Base-by-base conservation (phyloP, 2,329 filamentous ascomycete genomes). In the Aspergillus sp. region DNA sequence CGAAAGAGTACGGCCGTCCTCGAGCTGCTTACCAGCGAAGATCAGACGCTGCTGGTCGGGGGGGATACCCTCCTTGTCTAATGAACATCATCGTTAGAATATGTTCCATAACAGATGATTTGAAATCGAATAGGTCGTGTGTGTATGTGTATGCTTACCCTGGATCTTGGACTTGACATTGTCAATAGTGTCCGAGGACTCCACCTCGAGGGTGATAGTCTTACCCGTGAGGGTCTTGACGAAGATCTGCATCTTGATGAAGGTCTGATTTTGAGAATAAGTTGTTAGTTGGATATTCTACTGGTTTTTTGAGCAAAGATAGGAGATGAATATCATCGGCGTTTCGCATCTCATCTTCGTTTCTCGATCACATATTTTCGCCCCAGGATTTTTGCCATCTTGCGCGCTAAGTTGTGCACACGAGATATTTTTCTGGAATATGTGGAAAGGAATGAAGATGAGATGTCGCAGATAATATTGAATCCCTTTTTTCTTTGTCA, bases 151-250 rank as follows among this genome's bases (percentile, higher is more conserved):
- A 38, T 21, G 67, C 82, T 58, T 79, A 88, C 86, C 85, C 80
- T 89, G 87, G 74, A 89, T 89, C 89, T 99, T 98, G 86, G 91
- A 92, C 90, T 98, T 98, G 86, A 99, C 95, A 90, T 98, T 98
- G 89, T 98, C 95, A 84, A 99, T 98, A 79, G 94, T 98, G 85
- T 99, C 95, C 79, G 90, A 94, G 76, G 92, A 97, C 90, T 98
- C 95, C 85, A 98, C 95, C 92, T 99, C 95, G 77, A 99, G 93
- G 90, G 95, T 98, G 90, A 98, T 98, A 80, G 95, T 98, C 91
- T 98, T 98, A 80, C 95, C 95, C 91, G 95, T 98, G 76, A 98
- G 79, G 82, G 84, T 85, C 78, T 85, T 85, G 72, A 86, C 84
- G 80, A 86, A 81, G 75, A 81, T 80, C 74, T 81, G 79, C 79